Evolutionary conservation across 2,329 filamentous ascomycete species (phyloP).

Genomic region (Teratosphaeria epicoccoides): DNA sequence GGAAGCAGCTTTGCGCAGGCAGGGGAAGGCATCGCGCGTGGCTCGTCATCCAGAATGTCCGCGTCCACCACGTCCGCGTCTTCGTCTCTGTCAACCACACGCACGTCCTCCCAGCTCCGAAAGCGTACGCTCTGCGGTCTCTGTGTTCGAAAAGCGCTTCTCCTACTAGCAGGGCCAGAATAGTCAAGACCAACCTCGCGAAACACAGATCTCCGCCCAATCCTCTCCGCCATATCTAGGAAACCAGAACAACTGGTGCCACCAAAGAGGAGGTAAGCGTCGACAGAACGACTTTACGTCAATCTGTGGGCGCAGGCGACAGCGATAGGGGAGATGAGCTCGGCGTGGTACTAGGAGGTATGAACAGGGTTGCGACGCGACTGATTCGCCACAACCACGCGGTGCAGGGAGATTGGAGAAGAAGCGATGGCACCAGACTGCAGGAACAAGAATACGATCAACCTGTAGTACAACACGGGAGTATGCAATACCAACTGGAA

Average conservation of each 20-base stretch:
- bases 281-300: conserved; percentile 1
- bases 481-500: neutral
- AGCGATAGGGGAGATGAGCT: neutral
- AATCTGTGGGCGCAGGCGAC: neutral
- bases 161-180: neutral
- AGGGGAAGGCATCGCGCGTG: neutral
- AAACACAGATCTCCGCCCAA: conserved; percentile 1
- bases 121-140: conserved; percentile 15
- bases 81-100: conserved; percentile 14
- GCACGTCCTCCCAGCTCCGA: conserved; percentile 20
- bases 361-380: neutral
- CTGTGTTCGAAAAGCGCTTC: neutral
- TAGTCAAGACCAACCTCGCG: conserved; percentile 1
- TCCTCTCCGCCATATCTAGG: neutral
- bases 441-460: neutral
- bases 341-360: neutral
- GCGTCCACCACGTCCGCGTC: conserved; percentile 9
- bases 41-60: neutral
- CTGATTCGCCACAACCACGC: neutral
- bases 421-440: neutral
- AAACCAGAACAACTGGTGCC: neutral
- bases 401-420: neutral
- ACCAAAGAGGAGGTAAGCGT: neutral
- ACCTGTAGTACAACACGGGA: neutral
- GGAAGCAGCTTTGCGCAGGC: conserved; percentile 8